Evolutionary conservation across 2,329 filamentous ascomycete genomes (phyloP), one percentile per base, ranked within the genome.

Genomic region (Aotearoamyces nothofagi): DNA sequence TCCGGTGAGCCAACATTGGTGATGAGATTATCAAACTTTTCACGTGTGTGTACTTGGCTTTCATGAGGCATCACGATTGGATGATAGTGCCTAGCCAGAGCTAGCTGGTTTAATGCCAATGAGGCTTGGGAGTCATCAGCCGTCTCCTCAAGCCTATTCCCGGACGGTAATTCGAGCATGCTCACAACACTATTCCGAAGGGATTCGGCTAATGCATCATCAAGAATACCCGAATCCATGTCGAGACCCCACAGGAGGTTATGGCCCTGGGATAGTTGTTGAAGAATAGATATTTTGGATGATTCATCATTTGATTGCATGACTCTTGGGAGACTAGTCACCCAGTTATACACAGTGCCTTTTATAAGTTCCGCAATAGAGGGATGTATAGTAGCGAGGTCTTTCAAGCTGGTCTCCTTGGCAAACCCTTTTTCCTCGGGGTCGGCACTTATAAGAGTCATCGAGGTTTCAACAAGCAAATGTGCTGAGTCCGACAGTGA

Each of bases 301-400:
- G 63, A 62, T 40, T 93, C 83, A 42, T 96, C 84, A 39, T 74
- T 78, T 6, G 74, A 70, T 48, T 87, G 82, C 72, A 94, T 86
- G 9, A 82, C 54, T 10, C 84, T 69, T 4, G 87, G 77, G 11
- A 98, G 64, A 22, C 81, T 76, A 3, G 71, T 69, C 14, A 86
- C 66, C 84, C 86, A 94, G 29, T 73, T 74, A 49, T 87, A 79
- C 1, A 92, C 61, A 1, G 69, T 77, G 15, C 63, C 66, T 41
- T 81, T 80, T 15, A 87, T 57, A 3, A 68, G 56, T 13, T 78
- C 71, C 3, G 64, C 56, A 2, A 86, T 60, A 27, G 66, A 57
- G 2, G 63, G 54, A 40, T 83, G 72, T 8, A 74, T 68, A 22
- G 56, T 62, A 5, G 76, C 57, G 15, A 92, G 56, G 35, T 74